Base-by-base conservation (phyloP, 2,329 filamentous ascomycete species). In the Aspergillus sp. region DNA sequence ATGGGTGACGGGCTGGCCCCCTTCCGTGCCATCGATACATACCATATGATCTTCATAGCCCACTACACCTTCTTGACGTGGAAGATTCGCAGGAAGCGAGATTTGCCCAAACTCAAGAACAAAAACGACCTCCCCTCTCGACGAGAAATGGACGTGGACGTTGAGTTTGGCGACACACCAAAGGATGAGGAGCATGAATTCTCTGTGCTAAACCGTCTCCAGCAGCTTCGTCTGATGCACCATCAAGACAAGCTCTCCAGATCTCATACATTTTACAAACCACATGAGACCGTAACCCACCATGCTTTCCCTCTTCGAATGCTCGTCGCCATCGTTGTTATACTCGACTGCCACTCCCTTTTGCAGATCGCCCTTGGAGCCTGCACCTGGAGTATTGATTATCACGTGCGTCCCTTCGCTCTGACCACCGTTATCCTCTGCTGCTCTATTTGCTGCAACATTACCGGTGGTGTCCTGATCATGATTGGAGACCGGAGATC, bases 191-290 rank as follows among this genome's bases (percentile, higher is more conserved):
- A 76, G 43, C 63, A 75, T 37, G 76, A 82, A 55, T 78, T 73
- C 49, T 80, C 80, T 0, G 83, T 88, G 4, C 72, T 93, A 3
- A 82, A 73, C 0, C 70, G 71, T 5, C 66, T 77, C 46, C 85
- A 93, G 61, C 85, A 90, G 58, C 75, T 76, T 47, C 79, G 77
- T 39, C 75, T 94, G 7, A 75, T 83, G 40, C 83, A 93, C 60
- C 88, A 94, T 58, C 85, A 90, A 59, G 77, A 74, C 53, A 91
- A 90, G 58, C 86, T 93, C 58, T 77, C 85, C 59, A 88, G 85
- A 54, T 89, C 85, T 0, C 88, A 94, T 62, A 90, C 86, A 5
- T 94, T 91, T 65, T 94, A 94, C 73, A 90, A 90, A 57, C 88
- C 88, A 0, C 85, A 94, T 64, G 88, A 94, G 66, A 94, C 88